Percentiles rank a stretch among this genome's conserved stretches.
Evolutionary conservation across 345 rosid genomes (phyloP).

Genomic region (Salix purpurea): DNA sequence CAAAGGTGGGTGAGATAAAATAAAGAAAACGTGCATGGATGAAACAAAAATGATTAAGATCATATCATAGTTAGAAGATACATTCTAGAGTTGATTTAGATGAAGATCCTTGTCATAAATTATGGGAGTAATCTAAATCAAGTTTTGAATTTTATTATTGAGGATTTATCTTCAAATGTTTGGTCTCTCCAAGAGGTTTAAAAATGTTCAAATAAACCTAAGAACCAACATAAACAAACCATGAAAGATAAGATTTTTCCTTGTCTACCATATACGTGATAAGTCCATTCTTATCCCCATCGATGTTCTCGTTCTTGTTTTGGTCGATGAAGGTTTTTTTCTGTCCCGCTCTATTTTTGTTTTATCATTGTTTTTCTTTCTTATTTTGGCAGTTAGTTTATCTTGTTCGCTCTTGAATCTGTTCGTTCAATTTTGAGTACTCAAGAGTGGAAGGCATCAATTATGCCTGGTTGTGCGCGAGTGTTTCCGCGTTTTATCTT

Average conservation of each 20-base stretch:
- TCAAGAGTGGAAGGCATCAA: neutral
- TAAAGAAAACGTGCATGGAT: neutral
- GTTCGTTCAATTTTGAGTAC: neutral
- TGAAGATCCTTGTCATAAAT: too few species aligned
- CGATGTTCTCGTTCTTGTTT: neutral
- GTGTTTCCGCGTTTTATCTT: neutral
- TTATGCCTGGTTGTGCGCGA: neutral
- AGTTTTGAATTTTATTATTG: too few species aligned
- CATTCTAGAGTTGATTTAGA: too few species aligned
- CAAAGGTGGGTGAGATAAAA: too few species aligned
- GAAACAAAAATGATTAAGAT: neutral
- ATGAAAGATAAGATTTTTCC: neutral
- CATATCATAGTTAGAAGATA: too few species aligned
- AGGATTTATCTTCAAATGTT: too few species aligned
- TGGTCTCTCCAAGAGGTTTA: too few species aligned
- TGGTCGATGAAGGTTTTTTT: neutral
- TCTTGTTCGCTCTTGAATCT: neutral
- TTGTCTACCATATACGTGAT: neutral
- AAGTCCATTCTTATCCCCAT: neutral
- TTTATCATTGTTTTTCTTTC: neutral
- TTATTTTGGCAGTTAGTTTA: neutral
- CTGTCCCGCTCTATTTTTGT: neutral
- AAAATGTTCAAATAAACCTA: too few species aligned
- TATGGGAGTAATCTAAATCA: too few species aligned
- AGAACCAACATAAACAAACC: neutral